Conservation (phyloP, 1,284 basidiomycete species). For the Apiotrichum mycotoxinovorans region DNA sequence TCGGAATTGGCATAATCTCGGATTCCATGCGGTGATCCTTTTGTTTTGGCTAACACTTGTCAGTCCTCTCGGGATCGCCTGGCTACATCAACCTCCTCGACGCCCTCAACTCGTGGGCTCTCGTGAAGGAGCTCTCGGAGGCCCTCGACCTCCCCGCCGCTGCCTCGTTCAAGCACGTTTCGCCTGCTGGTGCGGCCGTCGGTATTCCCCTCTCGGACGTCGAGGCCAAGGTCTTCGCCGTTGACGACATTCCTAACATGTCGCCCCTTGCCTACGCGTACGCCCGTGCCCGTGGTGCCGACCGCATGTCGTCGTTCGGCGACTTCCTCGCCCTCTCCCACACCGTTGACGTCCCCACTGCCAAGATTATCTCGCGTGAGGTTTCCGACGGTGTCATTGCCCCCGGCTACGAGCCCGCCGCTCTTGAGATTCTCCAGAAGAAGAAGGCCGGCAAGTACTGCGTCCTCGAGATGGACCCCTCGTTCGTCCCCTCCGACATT, state of each 20-base stretch:
- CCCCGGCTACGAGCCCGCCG: constrained; percentile 83
- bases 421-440: constrained; percentile 85
- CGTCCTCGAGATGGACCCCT: constrained; percentile 85
- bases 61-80: constrained; percentile 87
- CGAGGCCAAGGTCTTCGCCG: constrained; percentile 94
- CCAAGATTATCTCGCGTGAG: constrained; percentile 93
- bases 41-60: background rate
- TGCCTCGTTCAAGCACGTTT: constrained; percentile 99
- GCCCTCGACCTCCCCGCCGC: constrained; percentile 80
- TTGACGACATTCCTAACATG: constrained; percentile 85
- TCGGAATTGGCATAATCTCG: background rate
- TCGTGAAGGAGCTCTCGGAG: constrained; percentile 90
- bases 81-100: constrained; percentile 99
- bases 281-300: constrained; percentile 92
- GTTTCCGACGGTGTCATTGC: constrained; percentile 98
- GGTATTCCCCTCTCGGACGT: constrained; percentile 76
- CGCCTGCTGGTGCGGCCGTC: constrained; percentile 92
- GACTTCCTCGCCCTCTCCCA: constrained; percentile 97
- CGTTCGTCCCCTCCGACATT: constrained; percentile 67
- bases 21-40: background rate
- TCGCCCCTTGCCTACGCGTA: constrained; percentile 90
- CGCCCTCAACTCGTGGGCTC: constrained; percentile 92
- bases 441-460: constrained; percentile 99
- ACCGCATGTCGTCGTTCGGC: constrained; percentile 98
- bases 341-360: constrained; percentile 88